These are phyloP conservation scores for Aspergillus sparsus DNA, from an alignment of 495 filamentous ascomycete genomes.

Conservation along the genomic window DNA sequence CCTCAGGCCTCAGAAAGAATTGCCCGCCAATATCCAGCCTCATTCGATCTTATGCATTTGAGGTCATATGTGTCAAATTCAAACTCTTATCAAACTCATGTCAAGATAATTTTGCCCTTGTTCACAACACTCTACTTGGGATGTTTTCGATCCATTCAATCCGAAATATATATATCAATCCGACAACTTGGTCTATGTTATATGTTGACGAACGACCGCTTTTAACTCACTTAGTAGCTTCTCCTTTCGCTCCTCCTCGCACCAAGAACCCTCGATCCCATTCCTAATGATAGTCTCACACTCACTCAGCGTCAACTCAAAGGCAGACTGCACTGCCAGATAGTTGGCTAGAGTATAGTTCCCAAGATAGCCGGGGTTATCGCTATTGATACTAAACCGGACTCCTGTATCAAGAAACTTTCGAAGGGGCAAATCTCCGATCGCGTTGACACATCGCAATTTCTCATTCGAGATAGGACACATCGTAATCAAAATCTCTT, in stretches of 20 bases:
- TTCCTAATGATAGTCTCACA: background rate
- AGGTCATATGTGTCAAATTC: too few relatives aligned
- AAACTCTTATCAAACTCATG: too few relatives aligned
- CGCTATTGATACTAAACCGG: background rate
- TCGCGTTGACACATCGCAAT: background rate
- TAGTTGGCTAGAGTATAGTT: background rate
- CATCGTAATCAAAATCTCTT: background rate
- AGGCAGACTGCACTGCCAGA: background rate
- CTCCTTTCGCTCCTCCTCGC: background rate
- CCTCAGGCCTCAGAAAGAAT: too few relatives aligned
- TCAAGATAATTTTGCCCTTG: too few relatives aligned
- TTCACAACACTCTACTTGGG: background rate
- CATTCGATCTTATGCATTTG: too few relatives aligned
- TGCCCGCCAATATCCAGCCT: too few relatives aligned
- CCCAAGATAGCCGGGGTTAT: background rate
- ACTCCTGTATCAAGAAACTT: background rate
- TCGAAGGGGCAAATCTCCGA: background rate
- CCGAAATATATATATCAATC: background rate
- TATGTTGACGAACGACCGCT: background rate
- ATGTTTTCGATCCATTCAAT: background rate
- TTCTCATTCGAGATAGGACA: constrained; percentile 3
- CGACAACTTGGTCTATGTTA: background rate
- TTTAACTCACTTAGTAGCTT: background rate
- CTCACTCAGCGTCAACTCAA: background rate
- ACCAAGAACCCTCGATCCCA: constrained; percentile 2